Conservation (phyloP, 1,139 yeast genomes). For the Saccharomyces hybrid region DNA sequence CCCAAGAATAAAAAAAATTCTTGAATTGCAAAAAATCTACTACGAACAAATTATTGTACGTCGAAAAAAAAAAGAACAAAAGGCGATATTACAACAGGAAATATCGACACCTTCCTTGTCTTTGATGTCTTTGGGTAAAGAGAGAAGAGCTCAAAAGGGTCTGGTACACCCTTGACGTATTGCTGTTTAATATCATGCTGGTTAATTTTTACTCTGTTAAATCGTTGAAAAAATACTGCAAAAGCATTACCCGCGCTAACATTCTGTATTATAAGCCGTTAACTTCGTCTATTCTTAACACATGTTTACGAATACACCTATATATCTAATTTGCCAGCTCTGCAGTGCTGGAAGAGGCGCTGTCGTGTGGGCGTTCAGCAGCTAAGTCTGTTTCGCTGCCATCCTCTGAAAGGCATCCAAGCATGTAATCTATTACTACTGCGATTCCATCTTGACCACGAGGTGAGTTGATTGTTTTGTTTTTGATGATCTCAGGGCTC, state of each 20-base stretch:
- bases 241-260: not conserved
- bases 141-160: not conserved
- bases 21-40: not conserved
- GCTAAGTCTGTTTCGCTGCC: not conserved
- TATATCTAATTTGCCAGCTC: no score
- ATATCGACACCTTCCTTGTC: not conserved
- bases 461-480: slow-evolving; percentile 28
- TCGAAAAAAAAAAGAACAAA: not conserved
- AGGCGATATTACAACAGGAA: not conserved
- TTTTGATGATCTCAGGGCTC: slow-evolving; percentile 31
- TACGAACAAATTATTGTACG: not conserved
- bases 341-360: not conserved
- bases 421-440: slow-evolving; percentile 15
- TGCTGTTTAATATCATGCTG: not conserved
- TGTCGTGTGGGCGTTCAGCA: not conserved
- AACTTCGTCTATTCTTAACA: no score
- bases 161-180: not conserved
- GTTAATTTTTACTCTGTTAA: not conserved
- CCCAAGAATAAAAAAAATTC: not conserved
- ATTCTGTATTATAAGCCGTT: not conserved
- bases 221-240: not conserved
- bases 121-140: not conserved
- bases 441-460: slow-evolving; percentile 16
- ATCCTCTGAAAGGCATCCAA: slow-evolving; percentile 11
- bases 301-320: no score